phyloP scores from a whole-genome alignment of 768 basidiomycete species.

The Ramaria rubella region DNA sequence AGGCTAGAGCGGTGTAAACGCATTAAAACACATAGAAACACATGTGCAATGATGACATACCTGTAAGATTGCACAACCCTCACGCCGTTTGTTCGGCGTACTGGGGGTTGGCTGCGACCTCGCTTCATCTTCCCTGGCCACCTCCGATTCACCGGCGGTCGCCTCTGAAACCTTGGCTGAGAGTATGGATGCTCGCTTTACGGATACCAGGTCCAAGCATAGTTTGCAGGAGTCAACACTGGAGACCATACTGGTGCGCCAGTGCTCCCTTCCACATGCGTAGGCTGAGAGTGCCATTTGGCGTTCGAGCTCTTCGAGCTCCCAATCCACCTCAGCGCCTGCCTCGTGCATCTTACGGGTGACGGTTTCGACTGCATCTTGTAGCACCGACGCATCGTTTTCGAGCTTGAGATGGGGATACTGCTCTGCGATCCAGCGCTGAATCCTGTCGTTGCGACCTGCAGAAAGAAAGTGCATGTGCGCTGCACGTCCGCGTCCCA shows the following conservation, averaged over 20 bases:
- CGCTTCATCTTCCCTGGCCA: background rate
- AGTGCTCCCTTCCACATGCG: background rate
- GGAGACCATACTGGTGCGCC: slow-evolving; percentile 2
- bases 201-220: background rate
- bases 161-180: background rate
- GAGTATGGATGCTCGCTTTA: background rate
- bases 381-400: background rate
- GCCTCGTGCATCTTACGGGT: slow-evolving; percentile 1
- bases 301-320: slow-evolving; percentile 8
- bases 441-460: slow-evolving; percentile 5
- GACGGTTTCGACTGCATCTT: background rate
- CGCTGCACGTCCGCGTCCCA: too few species aligned
- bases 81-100: background rate
- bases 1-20: background rate
- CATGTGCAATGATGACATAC: background rate
- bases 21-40: background rate
- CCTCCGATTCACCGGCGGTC: background rate
- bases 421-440: slow-evolving; percentile 11
- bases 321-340: slow-evolving; percentile 1
- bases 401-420: background rate
- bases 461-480: slow-evolving; percentile 10
- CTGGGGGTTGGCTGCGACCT: background rate
- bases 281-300: slow-evolving; percentile 1
- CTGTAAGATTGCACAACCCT: slow-evolving; percentile 2
- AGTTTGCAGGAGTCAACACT: background rate